phyloP scores from a whole-genome alignment of 345 rosid genomes.

The Eucalyptus cloeziana region DNA sequence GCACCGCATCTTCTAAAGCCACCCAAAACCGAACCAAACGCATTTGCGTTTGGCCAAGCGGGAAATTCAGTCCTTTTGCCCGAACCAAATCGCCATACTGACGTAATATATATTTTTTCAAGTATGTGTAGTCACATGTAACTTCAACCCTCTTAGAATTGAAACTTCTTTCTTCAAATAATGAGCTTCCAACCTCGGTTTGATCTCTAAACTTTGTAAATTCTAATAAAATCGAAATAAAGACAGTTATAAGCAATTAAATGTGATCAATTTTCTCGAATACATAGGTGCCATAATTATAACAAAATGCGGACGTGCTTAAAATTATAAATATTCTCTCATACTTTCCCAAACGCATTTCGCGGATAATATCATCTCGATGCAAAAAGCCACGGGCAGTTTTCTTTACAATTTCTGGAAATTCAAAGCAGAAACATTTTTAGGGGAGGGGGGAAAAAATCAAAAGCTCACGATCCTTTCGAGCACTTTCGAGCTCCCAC shows the following conservation, averaged over 20 bases:
- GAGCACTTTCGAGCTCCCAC: not conserved
- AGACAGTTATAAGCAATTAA: not conserved
- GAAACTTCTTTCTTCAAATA: not conserved
- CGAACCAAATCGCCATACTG: too few relatives aligned
- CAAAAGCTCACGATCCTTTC: not conserved
- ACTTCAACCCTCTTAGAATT: not conserved
- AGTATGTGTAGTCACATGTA: not conserved
- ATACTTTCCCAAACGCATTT: not conserved
- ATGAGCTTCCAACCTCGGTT: not conserved
- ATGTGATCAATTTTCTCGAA: not conserved
- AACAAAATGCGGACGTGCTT: fast-evolving
- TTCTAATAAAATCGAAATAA: not conserved
- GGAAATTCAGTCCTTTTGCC: too few relatives aligned
- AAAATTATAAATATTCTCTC: not conserved
- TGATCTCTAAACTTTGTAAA: not conserved
- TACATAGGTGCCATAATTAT: not conserved
- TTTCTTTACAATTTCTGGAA: not conserved
- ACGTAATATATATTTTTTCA: too few relatives aligned
- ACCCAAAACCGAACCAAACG: too few relatives aligned
- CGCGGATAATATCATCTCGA: not conserved
- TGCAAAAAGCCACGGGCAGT: not conserved
- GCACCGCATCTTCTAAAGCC: too few relatives aligned
- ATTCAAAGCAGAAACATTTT: not conserved
- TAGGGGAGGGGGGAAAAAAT: not conserved
- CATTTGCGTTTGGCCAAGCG: too few relatives aligned